Base-by-base conservation (phyloP, 306 rosid genomes). In the Bauhinia variegata region DNA sequence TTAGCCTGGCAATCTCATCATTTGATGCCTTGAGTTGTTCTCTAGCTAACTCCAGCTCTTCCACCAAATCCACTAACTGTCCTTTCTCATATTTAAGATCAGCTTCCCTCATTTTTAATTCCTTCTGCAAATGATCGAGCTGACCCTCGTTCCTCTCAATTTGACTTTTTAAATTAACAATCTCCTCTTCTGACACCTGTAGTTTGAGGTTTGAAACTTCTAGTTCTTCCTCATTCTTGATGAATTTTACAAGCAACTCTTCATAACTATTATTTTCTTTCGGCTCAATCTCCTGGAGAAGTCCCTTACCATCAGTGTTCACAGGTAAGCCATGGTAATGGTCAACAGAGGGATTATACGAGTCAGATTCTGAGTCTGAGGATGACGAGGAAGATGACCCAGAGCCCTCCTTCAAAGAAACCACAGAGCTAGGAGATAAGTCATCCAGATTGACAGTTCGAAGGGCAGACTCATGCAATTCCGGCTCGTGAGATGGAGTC, bases 301-400 rank as follows among this genome's bases (percentile, higher is more conserved):
- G 38, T 16, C 70, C 82, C 62, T 71, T 61, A 23, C 65, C 56
- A 43, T 73, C 83, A 60, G 23, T 56, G 41, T 75, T 70, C 72
- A 53, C 39, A 36, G 76, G 81, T 31, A 80, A 58, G 57, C 65
- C 60, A 60, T 49, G 50, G 70, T 74, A 74, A 73, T 11, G 53
- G 61, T 50, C 49, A 47, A 48, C 30, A 38, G 85, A 43, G 3
- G 43, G 69, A 33, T 52, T 55, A 14, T 62, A 43, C 58, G 79
- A 73, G 50, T 85, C 88, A 5, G 80, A 43, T 39, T 90, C 97
- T 0, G 91, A 85, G 59, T 76, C 89, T 5, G 78, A 80, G 34
- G 89, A 78, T 9, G 83, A 78, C 0, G 78, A 76, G 36, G 85
- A 79, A 65, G 89, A 64, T 7, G 84, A 80, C 53, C 81, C 77